Evolutionary conservation across 306 rosid genomes (phyloP).

Genomic region (Crotalaria pallida): DNA sequence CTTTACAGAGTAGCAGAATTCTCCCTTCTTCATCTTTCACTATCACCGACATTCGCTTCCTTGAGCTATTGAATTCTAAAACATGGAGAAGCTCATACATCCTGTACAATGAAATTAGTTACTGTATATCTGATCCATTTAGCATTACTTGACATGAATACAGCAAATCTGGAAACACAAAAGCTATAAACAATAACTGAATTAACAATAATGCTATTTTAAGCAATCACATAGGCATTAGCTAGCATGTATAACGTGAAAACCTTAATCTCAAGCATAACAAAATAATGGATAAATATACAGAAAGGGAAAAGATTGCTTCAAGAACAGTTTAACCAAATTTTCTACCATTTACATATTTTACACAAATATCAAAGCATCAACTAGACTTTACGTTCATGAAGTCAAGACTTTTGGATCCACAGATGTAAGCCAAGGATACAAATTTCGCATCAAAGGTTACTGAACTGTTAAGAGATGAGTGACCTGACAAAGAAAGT

Average conservation of each 20-base stretch:
- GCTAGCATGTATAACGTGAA: neutral
- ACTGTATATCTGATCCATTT: neutral
- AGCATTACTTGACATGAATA: neutral
- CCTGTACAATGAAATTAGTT: constrained; percentile 38
- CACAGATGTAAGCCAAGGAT: neutral
- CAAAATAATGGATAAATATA: neutral
- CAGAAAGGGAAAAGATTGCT: neutral
- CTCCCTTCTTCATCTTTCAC: constrained; percentile 62
- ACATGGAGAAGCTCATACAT: constrained; percentile 61
- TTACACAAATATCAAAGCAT: neutral
- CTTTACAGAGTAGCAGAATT: constrained; percentile 61
- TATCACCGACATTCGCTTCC: constrained; percentile 92
- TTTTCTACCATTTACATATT: neutral
- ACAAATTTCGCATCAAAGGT: neutral
- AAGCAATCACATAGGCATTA: neutral
- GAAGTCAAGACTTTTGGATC: neutral
- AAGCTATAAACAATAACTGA: neutral
- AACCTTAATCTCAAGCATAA: neutral
- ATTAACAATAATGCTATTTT: neutral
- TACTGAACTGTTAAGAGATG: too few species aligned
- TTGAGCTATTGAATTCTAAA: constrained; percentile 72
- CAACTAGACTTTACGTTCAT: neutral
- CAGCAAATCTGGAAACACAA: neutral
- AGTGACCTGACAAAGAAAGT: too few species aligned
- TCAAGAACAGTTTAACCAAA: neutral